Evolutionary conservation across 345 rosid genomes (phyloP), one percentile per base, ranked within the genome.

Genomic region (Eucalyptus rudis): DNA sequence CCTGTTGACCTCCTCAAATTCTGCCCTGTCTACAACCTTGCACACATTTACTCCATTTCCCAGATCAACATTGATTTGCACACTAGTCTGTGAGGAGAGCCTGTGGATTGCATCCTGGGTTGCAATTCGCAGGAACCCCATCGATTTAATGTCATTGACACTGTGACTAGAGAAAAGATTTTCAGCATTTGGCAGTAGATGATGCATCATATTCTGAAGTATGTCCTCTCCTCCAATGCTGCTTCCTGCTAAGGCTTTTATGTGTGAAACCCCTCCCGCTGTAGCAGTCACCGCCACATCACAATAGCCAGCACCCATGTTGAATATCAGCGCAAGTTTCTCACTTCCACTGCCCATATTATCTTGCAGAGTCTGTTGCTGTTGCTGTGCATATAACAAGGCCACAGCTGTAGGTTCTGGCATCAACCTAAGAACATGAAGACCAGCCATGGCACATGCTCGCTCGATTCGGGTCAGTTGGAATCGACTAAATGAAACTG

Each of bases 211-310:
- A 89, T 96, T 96, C 91, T 95, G 99, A 54, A 97, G 92, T 6
- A 97, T 89, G 90, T 96, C 99, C 92, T 97, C 99, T 47, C 98
- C 99, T 62, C 99, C 99, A 31, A 91, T 86, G 24, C 97, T 87
- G 64, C 87, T 94, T 87, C 99, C 99, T 3, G 96, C 92, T 68
- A 97, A 92, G 36, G 97, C 94, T 89, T 95, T 97, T 54, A 97
- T 96, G 90, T 95, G 99, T 27, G 98, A 96, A 92, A 96, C 97
- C n/a, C 99, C 99, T 87, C 99, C 99, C 43, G 95, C 99, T 31
- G 99, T 96, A 15, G 98, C 95, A 45, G 94, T 91, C 52, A 96
- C 96, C 24, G 96, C 96, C 44, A 97, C 97, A 51, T 97, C 99
- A 66, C 96, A 94, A 89, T 94, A 96, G 31, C 99, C 99, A 50